Evolutionary conservation across 108 stramenopile genomes (phyloP).

Genomic region (Nannochloropsis salina): DNA sequence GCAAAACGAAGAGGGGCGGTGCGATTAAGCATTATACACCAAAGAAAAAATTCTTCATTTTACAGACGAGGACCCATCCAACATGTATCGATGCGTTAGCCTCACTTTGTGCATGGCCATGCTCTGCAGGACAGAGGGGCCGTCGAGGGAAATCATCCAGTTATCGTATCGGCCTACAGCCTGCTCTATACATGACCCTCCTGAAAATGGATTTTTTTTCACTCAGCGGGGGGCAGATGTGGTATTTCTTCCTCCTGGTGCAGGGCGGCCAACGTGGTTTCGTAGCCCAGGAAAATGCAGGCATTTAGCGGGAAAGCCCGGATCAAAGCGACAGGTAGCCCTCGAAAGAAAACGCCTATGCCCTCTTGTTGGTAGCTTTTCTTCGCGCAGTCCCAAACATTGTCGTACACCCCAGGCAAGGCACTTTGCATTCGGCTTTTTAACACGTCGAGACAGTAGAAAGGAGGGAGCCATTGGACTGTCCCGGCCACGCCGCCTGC

Average conservation of each 20-base stretch:
- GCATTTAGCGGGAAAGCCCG: conserved; percentile 53
- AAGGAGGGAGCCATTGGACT: conserved; percentile 53
- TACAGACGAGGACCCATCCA: no score
- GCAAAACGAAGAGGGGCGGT: no score
- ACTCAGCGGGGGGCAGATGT: neutral
- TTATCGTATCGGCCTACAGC: no score
- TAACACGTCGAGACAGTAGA: conserved; percentile 51
- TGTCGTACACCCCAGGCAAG: conserved; percentile 35
- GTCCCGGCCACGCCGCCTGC: conserved; percentile 53
- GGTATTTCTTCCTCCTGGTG: neutral
- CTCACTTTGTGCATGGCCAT: no score
- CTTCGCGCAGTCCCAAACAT: conserved; percentile 39
- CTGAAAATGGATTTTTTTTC: no score
- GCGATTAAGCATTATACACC: no score
- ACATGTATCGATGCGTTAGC: no score
- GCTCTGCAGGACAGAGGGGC: no score
- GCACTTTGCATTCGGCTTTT: conserved; percentile 57
- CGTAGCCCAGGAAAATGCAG: conserved; percentile 51
- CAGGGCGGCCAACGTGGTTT: conserved; percentile 35
- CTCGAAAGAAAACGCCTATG: conserved; percentile 36
- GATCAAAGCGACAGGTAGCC: conserved; percentile 47
- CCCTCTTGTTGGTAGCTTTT: conserved; percentile 47
- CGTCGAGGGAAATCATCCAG: no score
- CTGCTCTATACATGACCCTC: no score
- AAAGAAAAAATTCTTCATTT: no score